A percentile compares a stretch with the other conserved stretches of the same genome.
Conservation (phyloP, 805 yeast genomes). For the Debaryomyces tyrocola region DNA sequence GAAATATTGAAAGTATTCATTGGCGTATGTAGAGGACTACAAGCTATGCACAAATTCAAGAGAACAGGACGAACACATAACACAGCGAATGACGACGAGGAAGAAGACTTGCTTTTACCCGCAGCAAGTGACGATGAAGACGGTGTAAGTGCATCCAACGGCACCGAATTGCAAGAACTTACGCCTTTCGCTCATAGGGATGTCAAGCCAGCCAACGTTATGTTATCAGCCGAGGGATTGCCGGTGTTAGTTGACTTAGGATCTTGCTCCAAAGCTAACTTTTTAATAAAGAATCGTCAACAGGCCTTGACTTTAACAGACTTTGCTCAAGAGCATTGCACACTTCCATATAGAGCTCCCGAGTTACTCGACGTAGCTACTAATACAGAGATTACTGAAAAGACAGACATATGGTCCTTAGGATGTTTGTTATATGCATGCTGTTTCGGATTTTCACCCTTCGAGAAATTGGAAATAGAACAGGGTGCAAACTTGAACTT, state of each 20-base stretch:
- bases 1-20: slow-evolving; percentile 63
- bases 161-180: slow-evolving; percentile 54
- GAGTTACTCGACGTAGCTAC: slow-evolving; percentile 79
- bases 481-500: slow-evolving; percentile 79
- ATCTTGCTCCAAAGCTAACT: slow-evolving; percentile 65
- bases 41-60: slow-evolving; percentile 70
- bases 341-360: slow-evolving; percentile 87
- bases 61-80: slow-evolving; percentile 10
- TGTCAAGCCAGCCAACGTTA: slow-evolving; percentile 84
- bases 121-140: slow-evolving; percentile 27
- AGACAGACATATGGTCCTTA: slow-evolving; percentile 86
- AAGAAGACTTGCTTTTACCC: slow-evolving; percentile 23
- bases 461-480: slow-evolving; percentile 77
- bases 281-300: slow-evolving; percentile 54
- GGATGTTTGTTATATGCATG: slow-evolving; percentile 82
- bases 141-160: slow-evolving; percentile 12
- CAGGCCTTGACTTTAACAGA: slow-evolving; percentile 80
- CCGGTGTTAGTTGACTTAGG: slow-evolving; percentile 88
- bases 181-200: slow-evolving; percentile 83
- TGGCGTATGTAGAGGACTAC: slow-evolving; percentile 74
- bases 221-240: slow-evolving; percentile 70
- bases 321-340: slow-evolving; percentile 79
- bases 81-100: slow-evolving; percentile 19
- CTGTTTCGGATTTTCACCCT: slow-evolving; percentile 81
- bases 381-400: slow-evolving; percentile 64